Base-by-base conservation (phyloP, 805 yeast species). In the Ogataea neopini region DNA sequence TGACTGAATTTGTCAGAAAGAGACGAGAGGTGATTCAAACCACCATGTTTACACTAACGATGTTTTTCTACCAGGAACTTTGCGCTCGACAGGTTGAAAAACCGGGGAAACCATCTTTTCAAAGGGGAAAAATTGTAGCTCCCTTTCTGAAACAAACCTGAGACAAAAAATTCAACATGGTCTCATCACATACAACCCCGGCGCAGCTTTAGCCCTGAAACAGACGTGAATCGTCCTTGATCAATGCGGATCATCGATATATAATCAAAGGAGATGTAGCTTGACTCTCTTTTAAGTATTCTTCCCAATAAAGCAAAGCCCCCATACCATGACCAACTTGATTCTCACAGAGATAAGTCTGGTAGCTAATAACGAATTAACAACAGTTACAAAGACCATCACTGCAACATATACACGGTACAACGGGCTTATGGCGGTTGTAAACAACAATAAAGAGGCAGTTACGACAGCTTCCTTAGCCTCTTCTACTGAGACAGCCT, bases 351-450 rank as follows among this genome's bases (percentile, higher is more conserved):
- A 36, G 9, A 25, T 49, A 30, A 37, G 36, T 19, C 19, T 53
- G 20, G 51, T 53, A 3, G 55, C 57, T 6, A 40, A 53, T 15
- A 38, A 53, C 47, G 53, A 53, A 14, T 38, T 53, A 6, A 53
- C 57, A 22, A 53, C 57, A 10, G 34, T 51, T 42, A 51, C 55
- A 3, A 48, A 52, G 10, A 53, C 57, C 26, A 26, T 53, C 30
- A 30, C 41, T 17, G 48, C 52, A 18, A 51, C 55, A 7, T 22
- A 36, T 20, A 53, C 55, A 2, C 46, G 25, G 18, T 43, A 29
- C 26, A 35, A 49, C 15, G 30, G 30, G 19, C 30, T 48, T 8
- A 28, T 35, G 34, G 42, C 52, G 4, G 34, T 20, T 10, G 47
- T 47, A 26, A 29, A 45, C 45, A 18, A 37, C 33, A 29, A 45